These are phyloP conservation scores for Styphnolobium japonicum DNA, from an alignment of 306 rosid species.

Conservation along the genomic window DNA sequence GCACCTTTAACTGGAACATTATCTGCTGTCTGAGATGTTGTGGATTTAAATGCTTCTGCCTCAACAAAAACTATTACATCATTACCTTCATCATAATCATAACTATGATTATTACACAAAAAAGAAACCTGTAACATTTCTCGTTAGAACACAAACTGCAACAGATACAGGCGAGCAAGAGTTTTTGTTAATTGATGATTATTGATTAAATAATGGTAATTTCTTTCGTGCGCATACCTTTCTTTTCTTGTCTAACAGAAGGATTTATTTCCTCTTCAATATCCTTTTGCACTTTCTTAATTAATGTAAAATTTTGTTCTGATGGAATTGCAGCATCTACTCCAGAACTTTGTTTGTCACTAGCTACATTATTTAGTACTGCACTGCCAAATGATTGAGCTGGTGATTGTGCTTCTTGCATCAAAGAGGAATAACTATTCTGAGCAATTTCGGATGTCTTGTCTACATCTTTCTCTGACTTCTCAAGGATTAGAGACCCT, in stretches of 20 bases:
- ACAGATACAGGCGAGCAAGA: not conserved
- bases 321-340: slow-evolving; percentile 12
- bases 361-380: slow-evolving; percentile 10
- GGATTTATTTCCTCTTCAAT: slow-evolving; percentile 15
- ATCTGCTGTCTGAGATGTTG: not conserved
- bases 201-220: not conserved
- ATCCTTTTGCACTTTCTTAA: not conserved
- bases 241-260: not conserved
- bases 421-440: not conserved
- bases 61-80: slow-evolving; percentile 18
- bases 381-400: not conserved
- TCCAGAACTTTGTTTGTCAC: not conserved
- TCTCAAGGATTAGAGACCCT: not conserved
- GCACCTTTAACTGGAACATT: not conserved
- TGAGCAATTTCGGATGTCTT: not conserved
- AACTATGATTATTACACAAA: not conserved
- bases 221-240: slow-evolving; percentile 18
- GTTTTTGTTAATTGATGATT: not conserved
- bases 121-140: not conserved
- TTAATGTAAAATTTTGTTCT: not conserved
- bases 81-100: slow-evolving; percentile 3
- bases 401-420: slow-evolving; percentile 4
- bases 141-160: not conserved
- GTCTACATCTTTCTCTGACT: not conserved
- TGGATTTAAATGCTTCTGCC: slow-evolving; percentile 17